Evolutionary conservation across 2,329 filamentous ascomycete species (phyloP).

Genomic region (Fusarium gaditjirri): DNA sequence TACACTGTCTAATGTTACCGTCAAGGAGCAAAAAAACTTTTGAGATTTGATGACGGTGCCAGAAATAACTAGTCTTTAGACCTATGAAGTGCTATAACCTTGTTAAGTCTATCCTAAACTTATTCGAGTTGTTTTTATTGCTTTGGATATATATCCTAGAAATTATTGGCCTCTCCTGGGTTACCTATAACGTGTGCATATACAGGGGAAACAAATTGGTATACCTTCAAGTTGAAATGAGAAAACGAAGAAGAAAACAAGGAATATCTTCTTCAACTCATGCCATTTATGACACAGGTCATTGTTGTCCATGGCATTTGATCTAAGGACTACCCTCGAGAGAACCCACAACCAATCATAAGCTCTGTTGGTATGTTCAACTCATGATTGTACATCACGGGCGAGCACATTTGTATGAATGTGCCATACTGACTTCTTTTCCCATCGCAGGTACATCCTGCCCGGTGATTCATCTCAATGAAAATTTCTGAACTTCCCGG

Average conservation of each 20-base stretch:
- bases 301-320: not conserved
- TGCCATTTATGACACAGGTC: no score
- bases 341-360: not conserved
- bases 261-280: not conserved
- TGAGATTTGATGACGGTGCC: not conserved
- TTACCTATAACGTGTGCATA: not conserved
- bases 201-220: not conserved
- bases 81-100: not conserved
- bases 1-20: not conserved
- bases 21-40: not conserved
- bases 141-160: not conserved
- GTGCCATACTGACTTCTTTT: not conserved
- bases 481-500: not conserved
- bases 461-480: not conserved
- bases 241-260: not conserved
- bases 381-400: not conserved
- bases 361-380: conserved; percentile 8
- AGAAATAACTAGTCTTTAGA: not conserved
- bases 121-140: not conserved
- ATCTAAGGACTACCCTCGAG: conserved; percentile 6
- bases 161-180: not conserved
- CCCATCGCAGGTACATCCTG: not conserved
- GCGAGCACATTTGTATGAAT: not conserved
- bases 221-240: not conserved
- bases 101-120: not conserved